A percentile compares a stretch with the other conserved stretches of the same genome.
Evolutionary conservation across 768 basidiomycete genomes (phyloP).

Genomic region (Thelephora ganbajun): DNA sequence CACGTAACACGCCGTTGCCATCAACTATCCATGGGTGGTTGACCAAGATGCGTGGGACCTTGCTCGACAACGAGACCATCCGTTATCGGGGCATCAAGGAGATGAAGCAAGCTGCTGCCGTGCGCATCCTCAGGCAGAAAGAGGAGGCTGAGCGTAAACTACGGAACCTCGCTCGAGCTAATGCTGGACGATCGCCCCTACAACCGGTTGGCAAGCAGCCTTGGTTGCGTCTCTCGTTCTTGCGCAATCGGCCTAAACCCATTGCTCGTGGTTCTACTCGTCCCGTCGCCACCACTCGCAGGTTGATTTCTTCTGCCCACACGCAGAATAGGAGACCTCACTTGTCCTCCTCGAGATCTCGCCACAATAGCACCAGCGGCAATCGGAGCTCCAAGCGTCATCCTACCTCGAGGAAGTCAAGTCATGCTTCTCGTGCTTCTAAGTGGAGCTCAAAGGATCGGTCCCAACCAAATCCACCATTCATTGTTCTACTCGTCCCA

Average conservation of each 20-base stretch:
- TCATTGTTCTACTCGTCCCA: too few relatives aligned
- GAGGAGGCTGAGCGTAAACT: background rate
- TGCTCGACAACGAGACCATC: constrained; percentile 45
- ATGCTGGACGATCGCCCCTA: background rate
- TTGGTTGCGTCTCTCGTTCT: background rate
- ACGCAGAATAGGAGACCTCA: too few relatives aligned
- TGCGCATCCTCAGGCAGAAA: constrained; percentile 1
- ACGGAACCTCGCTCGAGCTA: background rate
- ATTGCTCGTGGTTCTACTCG: background rate
- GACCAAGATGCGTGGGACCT: constrained; percentile 61
- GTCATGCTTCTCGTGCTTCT: too few relatives aligned
- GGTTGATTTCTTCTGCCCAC: too few relatives aligned
- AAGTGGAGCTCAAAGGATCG: too few relatives aligned
- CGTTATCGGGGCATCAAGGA: constrained; percentile 52
- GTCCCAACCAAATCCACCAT: too few relatives aligned
- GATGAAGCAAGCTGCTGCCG: constrained; percentile 41
- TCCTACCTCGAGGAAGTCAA: too few relatives aligned
- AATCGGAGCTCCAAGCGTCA: too few relatives aligned
- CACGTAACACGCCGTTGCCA: constrained; percentile 6
- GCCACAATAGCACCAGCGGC: too few relatives aligned
- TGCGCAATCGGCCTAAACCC: background rate
- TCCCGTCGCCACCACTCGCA: too few relatives aligned
- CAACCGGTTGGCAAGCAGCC: background rate
- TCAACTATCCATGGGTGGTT: constrained; percentile 57
- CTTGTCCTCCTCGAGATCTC: too few relatives aligned